Conservation (phyloP, 805 yeast species). For the Barnettozyma siamensis region DNA sequence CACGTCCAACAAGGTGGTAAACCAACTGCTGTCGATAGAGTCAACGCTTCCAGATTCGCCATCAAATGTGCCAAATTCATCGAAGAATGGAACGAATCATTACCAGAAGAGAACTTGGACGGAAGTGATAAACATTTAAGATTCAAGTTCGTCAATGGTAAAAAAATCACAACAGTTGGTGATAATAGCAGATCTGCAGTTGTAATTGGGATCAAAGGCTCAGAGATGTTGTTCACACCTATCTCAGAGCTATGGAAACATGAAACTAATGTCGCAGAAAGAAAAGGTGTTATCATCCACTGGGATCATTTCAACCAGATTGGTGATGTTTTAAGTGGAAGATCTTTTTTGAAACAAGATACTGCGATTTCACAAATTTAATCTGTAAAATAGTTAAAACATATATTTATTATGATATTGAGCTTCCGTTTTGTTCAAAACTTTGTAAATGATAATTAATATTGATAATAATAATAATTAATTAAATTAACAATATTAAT, state of each 20-base stretch:
- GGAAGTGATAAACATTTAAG: constrained; percentile 42
- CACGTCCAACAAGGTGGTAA: constrained; percentile 97
- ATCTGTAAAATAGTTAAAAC: too few species aligned
- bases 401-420: too few species aligned
- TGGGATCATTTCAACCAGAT: constrained; percentile 59
- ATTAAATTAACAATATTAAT: too few species aligned
- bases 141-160: constrained; percentile 45
- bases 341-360: constrained; percentile 45
- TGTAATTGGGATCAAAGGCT: constrained; percentile 68
- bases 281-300: constrained; percentile 66
- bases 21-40: constrained; percentile 93
- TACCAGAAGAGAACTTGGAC: constrained; percentile 26
- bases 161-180: constrained; percentile 39
- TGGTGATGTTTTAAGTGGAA: constrained; percentile 69
- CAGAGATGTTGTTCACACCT: constrained; percentile 51
- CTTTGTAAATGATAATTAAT: too few species aligned
- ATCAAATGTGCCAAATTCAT: constrained; percentile 85
- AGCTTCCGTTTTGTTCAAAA: too few species aligned
- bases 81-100: constrained; percentile 50
- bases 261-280: constrained; percentile 52
- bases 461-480: too few species aligned
- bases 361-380: neutral
- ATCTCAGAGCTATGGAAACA: constrained; percentile 51
- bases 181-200: constrained; percentile 37
- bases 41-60: constrained; percentile 83